A percentile compares a stretch with the other conserved stretches of the same genome.
Conservation (phyloP, 2,329 filamentous ascomycete species). For the Chrysosphaeria jannelii region DNA sequence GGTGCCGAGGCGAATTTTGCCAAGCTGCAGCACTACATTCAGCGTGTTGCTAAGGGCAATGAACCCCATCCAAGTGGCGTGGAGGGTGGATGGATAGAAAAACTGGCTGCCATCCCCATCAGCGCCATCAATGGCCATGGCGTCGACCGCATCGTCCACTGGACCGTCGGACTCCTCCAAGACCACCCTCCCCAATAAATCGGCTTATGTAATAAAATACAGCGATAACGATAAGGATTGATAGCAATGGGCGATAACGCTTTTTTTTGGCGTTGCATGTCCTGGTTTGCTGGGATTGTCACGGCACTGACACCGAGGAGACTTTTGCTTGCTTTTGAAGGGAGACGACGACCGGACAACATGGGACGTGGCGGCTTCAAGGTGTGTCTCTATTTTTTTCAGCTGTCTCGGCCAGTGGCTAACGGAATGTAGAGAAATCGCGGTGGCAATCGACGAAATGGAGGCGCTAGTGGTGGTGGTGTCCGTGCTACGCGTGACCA, state of each 20-base stretch:
- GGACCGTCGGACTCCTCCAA: constrained; percentile 38
- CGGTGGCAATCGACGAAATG: constrained; percentile 8
- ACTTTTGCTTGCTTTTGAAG: too few species aligned
- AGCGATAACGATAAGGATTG: background rate
- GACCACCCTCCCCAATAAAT: too few species aligned
- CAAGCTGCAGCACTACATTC: constrained; percentile 38
- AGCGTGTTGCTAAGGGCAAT: constrained; percentile 27
- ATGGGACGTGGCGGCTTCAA: constrained; percentile 5
- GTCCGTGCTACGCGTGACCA: constrained; percentile 12
- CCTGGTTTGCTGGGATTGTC: too few species aligned
- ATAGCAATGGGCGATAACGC: too few species aligned
- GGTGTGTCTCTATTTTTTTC: constrained; percentile 1
- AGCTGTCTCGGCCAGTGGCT: background rate
- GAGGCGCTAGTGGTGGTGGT: constrained; percentile 8
- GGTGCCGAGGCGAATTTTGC: constrained; percentile 52
- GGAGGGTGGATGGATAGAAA: constrained; percentile 22
- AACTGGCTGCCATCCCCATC: constrained; percentile 49
- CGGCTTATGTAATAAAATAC: too few species aligned
- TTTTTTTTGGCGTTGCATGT: too few species aligned
- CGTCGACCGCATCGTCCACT: constrained; percentile 41
- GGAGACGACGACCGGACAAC: too few species aligned
- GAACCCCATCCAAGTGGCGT: constrained; percentile 44
- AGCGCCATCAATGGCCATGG: constrained; percentile 75
- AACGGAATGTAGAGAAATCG: constrained; percentile 6
- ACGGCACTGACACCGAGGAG: too few species aligned